phyloP scores from a whole-genome alignment of 352 stramenopile species.

The Phytophthora sp. region DNA sequence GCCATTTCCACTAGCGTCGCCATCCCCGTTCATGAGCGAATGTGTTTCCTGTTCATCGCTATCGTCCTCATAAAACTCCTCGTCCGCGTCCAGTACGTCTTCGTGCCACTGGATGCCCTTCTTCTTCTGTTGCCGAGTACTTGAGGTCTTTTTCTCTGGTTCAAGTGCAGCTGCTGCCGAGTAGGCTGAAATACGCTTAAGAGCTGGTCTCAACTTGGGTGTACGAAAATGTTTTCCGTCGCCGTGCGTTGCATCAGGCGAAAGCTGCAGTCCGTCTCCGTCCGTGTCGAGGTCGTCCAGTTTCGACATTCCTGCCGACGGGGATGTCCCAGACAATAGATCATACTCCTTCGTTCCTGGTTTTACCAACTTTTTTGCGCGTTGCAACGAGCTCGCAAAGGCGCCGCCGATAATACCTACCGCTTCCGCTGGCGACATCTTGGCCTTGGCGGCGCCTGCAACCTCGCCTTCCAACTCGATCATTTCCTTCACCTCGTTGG shows the following conservation, averaged over 20 bases:
- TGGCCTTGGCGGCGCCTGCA: constrained; percentile 21
- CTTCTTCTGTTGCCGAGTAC: constrained; percentile 46
- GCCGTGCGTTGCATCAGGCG: constrained; percentile 61
- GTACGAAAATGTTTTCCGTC: constrained; percentile 68
- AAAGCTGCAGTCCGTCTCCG: constrained; percentile 84
- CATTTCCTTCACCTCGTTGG: constrained; percentile 80
- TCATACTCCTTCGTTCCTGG: constrained; percentile 72
- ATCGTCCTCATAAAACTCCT: constrained; percentile 78
- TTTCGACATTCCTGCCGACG: constrained; percentile 50
- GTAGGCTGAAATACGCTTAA: constrained; percentile 86
- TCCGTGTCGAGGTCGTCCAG: constrained; percentile 81
- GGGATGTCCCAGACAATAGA: constrained; percentile 57
- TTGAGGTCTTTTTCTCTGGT: constrained; percentile 38
- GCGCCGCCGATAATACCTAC: constrained; percentile 66
- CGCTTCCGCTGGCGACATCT: constrained; percentile 66
- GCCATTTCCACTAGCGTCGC: constrained; percentile 18
- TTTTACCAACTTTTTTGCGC: constrained; percentile 67
- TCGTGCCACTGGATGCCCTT: constrained; percentile 75
- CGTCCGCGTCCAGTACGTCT: constrained; percentile 76
- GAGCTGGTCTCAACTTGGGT: constrained; percentile 53
- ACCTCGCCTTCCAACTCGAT: constrained; percentile 48
- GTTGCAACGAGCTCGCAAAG: constrained; percentile 66
- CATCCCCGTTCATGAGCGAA: constrained; percentile 53
- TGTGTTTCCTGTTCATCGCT: constrained; percentile 55
- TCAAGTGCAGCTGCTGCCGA: constrained; percentile 49